Base-by-base conservation (phyloP, 2,329 filamentous ascomycete species). In the Colletotrichum lentis region DNA sequence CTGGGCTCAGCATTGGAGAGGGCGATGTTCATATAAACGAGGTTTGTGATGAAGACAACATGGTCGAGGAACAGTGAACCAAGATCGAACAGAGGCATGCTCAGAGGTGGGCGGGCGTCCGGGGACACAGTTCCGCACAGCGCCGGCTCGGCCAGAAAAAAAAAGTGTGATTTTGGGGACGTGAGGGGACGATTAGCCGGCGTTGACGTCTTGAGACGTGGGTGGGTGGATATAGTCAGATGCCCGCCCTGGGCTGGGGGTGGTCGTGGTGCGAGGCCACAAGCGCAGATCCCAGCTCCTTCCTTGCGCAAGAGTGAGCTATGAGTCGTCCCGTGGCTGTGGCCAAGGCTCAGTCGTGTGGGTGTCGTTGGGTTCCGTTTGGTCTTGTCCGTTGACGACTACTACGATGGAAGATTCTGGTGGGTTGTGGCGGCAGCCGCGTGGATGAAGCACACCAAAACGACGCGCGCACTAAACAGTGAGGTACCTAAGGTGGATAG, bases 11-110 rank as follows among this genome's bases (percentile, higher is more conserved):
- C 80, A 69, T 83, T 79, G 20, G 82, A 78, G 67, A 86, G 78
- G 64, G 82, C 83, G 69, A 84, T 81, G 73, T 81, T 81, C 73
- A 86, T 83, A 74, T 86, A 85, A 69, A 84, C 80, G 62, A 86
- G 77, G 59, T 84, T 84, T 47, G 82, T 84, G 70, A 86, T 77
- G 73, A 86, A 86, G 72, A 86, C 82, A 61, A 85, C 77, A 71
- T 85, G 79, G 71, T 84, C 79, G 58, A 86, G 77, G 70, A 86
- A 74, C 41, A 85, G 77, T n/a, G 84, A 81, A 56, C 84, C 84
- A 31, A 86, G 74, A 76, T 86, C 82, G 73, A 80, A 78, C 67
- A 86, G 77, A 73, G 84, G 81, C 84, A 86, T 86, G 69, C 57
- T 75, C 64, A 46, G 20, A 44, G 43, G 24, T 20, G n/a, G 44